These are phyloP conservation scores for Stramenopiles sp. DNA, from an alignment of 352 stramenopile species.

Conservation along the genomic window DNA sequence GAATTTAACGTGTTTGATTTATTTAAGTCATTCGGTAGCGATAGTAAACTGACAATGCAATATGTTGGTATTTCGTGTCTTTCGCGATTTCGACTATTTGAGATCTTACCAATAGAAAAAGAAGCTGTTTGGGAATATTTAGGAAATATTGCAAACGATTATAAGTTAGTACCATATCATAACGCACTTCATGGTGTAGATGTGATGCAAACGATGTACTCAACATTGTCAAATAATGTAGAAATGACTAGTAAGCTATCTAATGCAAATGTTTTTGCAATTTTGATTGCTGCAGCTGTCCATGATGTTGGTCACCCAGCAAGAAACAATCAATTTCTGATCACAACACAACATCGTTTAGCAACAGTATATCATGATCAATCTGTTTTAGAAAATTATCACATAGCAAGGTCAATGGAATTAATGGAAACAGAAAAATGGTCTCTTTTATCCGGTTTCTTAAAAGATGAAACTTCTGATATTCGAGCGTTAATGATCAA, in stretches of 20 bases:
- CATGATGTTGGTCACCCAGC: constrained; percentile 69
- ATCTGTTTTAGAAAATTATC: constrained; percentile 58
- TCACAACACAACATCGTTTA: constrained; percentile 36
- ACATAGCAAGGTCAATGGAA: constrained; percentile 58
- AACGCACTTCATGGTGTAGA: constrained; percentile 63
- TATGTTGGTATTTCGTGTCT: no score
- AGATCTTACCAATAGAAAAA: no score
- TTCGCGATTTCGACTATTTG: no score
- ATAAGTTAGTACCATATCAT: no score
- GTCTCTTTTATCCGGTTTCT: constrained; percentile 49
- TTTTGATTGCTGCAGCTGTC: constrained; percentile 48
- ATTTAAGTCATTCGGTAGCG: no score
- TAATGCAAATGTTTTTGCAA: constrained; percentile 38
- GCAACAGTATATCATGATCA: constrained; percentile 64
- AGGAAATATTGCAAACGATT: no score
- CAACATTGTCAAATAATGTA: constrained; percentile 48
- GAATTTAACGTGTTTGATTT: no score
- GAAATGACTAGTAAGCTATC: constrained; percentile 45
- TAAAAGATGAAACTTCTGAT: constrained; percentile 43
- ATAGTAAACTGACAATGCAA: no score
- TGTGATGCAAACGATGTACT: constrained; percentile 61
- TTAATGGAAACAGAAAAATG: constrained; percentile 63
- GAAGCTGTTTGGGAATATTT: no score
- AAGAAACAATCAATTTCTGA: constrained; percentile 68
- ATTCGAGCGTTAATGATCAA: constrained; percentile 60